phyloP scores from a whole-genome alignment of 2,329 filamentous ascomycete species.

The Cucurbitaria berberidis region DNA sequence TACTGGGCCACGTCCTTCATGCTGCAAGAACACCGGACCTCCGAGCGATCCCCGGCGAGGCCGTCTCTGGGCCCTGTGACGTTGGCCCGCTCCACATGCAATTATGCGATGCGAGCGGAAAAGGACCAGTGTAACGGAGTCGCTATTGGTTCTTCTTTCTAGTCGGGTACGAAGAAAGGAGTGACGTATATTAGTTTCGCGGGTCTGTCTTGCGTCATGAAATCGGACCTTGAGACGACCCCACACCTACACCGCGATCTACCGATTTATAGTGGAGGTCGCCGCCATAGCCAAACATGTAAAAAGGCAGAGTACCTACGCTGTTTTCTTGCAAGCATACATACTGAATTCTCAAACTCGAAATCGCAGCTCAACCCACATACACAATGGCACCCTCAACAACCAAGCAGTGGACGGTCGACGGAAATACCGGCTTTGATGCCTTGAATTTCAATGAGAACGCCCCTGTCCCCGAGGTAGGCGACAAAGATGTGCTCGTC shows the following conservation, averaged over 20 bases:
- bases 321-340: too few species aligned
- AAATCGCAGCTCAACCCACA: not conserved
- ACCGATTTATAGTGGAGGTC: not conserved
- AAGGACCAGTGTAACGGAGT: not conserved
- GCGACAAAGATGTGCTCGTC: slow-evolving; percentile 75
- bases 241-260: not conserved
- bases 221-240: not conserved
- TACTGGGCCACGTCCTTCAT: not conserved
- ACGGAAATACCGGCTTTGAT: slow-evolving; percentile 64
- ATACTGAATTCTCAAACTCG: not conserved
- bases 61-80: not conserved
- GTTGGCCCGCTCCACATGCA: not conserved
- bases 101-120: not conserved
- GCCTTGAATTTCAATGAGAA: slow-evolving; percentile 62
- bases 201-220: not conserved
- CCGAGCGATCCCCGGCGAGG: not conserved
- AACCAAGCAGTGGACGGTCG: slow-evolving; percentile 64
- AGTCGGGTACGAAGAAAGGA: not conserved
- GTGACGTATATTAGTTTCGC: not conserved
- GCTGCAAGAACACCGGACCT: not conserved
- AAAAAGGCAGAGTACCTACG: too few species aligned
- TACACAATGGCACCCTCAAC: slow-evolving; percentile 50
- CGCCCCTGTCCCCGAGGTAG: slow-evolving; percentile 63
- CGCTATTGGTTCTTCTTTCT: not conserved
- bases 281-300: not conserved